These are phyloP conservation scores for Suillus subaureus DNA, from an alignment of 768 basidiomycete species.

Conservation along the genomic window DNA sequence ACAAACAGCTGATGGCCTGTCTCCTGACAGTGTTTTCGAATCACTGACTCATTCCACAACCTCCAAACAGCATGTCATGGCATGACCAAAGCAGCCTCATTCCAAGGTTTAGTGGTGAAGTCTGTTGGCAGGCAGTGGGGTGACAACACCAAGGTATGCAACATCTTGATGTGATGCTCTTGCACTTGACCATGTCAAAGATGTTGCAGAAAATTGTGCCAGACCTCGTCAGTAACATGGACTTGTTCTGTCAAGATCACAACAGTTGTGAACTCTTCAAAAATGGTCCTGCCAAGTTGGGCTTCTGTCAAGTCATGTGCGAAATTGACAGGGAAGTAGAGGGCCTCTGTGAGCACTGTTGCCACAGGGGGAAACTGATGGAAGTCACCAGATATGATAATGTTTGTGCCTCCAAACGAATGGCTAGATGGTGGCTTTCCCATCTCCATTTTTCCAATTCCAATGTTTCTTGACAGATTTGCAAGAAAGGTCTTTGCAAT, in stretches of 20 bases:
- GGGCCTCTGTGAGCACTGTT: constrained; percentile 11
- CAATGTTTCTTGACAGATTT: constrained; percentile 1
- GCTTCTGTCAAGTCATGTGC: background rate
- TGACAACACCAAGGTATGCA: constrained; percentile 26
- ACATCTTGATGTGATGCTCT: constrained; percentile 27
- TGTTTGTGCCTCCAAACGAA: constrained; percentile 41
- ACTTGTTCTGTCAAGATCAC: constrained; percentile 38
- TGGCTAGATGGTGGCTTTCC: background rate
- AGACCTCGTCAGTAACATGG: constrained; percentile 31
- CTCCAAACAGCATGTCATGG: constrained; percentile 32
- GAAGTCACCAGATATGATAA: constrained; percentile 44
- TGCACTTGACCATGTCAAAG: constrained; percentile 26
- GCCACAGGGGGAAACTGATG: constrained; percentile 34
- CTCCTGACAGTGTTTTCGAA: background rate
- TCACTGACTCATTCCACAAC: constrained; percentile 27
- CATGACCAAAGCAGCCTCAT: constrained; percentile 27
- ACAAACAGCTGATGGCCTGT: background rate
- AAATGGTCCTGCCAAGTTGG: constrained; percentile 23
- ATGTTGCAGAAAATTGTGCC: constrained; percentile 33
- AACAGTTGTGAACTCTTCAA: constrained; percentile 32
- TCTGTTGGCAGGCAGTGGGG: constrained; percentile 12
- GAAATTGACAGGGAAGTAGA: constrained; percentile 14
- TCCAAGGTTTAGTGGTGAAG: constrained; percentile 27
- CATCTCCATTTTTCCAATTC: background rate
- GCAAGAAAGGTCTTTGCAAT: no score